Base-by-base conservation (phyloP, 768 basidiomycete genomes). In the Mycena amicta region DNA sequence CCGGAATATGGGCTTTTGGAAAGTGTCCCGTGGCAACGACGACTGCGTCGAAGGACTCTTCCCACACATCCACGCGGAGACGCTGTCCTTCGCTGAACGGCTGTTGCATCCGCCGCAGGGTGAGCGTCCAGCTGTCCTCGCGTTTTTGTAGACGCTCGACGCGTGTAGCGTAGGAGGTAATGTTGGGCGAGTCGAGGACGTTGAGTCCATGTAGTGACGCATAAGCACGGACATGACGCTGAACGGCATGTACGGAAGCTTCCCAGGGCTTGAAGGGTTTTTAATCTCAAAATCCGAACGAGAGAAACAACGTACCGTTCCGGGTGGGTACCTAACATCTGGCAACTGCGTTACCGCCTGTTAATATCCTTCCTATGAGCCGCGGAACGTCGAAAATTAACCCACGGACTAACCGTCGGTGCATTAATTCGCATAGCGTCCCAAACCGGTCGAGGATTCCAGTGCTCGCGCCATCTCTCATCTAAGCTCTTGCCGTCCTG, bases 101-200 rank as follows among this genome's bases (percentile, higher is more conserved):
- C 39, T 63, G 50, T n/a, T n/a, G n/a, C 4, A 66, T 49, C 23
- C 55, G 60, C 25, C 64, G 60, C 16, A 69, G 55, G 41, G 66
- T 65, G 22, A 68, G 62, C 25, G 47, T 59, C 68, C 67, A 68
- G 3, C 53, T 58, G 8, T 49, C 63, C 31, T 61, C 61, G 49
- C 56, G 56, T 52, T 77, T 77, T 43, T 68, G 64, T 43, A 73
- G 58, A n/a, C 28, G 52, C 59, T 77, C 76, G 2, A 79, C 77
- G 11, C 74, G 71, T 0, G 77, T 79, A 27, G 73, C 68, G 61
- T 74, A 76, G 2, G 71, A 65, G 1, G 67, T 51, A 3, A 63
- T 49, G 1, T 28, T 40, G 13, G 53, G 53, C 28, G 58, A 49
- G 39, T 74, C 75, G 39, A 75, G 61, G 43, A 62, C 60, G 45